Base-by-base conservation (phyloP, 2,329 filamentous ascomycete genomes). In the Pseudodiploospora longispora region DNA sequence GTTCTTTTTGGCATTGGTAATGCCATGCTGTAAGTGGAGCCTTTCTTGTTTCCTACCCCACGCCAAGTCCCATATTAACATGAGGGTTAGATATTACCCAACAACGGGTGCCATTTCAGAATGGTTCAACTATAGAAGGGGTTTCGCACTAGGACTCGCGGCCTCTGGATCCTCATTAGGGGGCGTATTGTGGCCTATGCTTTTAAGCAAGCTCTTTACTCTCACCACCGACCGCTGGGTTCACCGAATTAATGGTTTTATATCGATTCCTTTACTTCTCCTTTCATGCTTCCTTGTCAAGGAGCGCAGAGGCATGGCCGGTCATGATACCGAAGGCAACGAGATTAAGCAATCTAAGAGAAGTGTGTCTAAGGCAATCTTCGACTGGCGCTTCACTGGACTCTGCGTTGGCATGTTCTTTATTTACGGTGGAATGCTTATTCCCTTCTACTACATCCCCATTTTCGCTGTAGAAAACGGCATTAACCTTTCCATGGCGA, bases 401-500 rank as follows among this genome's bases (percentile, higher is more conserved):
- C 46, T 61, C 9, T 50, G 51, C 38, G 7, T 34, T 1, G 45
- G 54, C 2, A 44, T 61, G 6, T 52, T 58, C 36, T 52, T 62
- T 41, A 48, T 63, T 6, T 56, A 54, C 41, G 50, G 50, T 27
- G 59, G 60, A 8, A 53, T 61, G 52, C 50, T 58, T 6, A 48
- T 63, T 2, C 60, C 59, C 0, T 62, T 59, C 41, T 53, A 52
- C 38, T 62, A 54, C 48, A 57, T 63, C 6, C 71, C 76, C 42
- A 60, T 73, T 5, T 83, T 75, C 55, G 77, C 75, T 5, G 61
- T 72, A 5, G 58, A 68, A 0, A 60, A 66, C 1, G 59, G 62
- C 6, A 68, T 80, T 36, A 68, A 71, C 2, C 60, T 59, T 12
- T 61, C 69, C 19, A 62, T 79, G 8, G 71, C 74, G 2, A 81